Conservation (phyloP, 345 rosid species). For the Psidium guajava region DNA sequence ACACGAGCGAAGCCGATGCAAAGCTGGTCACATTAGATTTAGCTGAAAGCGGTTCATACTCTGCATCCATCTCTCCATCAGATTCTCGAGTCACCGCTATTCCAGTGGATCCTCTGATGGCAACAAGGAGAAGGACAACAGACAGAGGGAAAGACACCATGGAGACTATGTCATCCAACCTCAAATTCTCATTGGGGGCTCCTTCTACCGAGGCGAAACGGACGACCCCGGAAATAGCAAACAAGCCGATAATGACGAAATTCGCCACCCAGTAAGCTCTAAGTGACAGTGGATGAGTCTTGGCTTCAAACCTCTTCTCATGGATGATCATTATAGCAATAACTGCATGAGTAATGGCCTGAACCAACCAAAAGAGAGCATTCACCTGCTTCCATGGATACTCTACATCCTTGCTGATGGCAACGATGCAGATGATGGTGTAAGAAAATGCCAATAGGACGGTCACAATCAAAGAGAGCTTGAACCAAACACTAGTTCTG, state of each 20-base stretch:
- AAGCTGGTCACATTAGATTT: constrained; percentile 41
- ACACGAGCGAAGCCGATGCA: constrained; percentile 60
- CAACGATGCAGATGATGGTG: constrained; percentile 27
- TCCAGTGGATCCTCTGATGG: constrained; percentile 72
- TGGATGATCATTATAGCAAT: constrained; percentile 56
- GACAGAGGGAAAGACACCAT: constrained; percentile 45
- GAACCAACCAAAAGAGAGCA: constrained; percentile 55
- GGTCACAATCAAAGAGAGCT: constrained; percentile 34
- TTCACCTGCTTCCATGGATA: constrained; percentile 32
- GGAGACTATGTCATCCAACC: constrained; percentile 49
- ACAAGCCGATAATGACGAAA: constrained; percentile 31
- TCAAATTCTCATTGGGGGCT: constrained; percentile 14
- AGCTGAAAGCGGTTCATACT: constrained; percentile 21
- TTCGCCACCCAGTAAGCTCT: constrained; percentile 50
- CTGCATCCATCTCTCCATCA: constrained; percentile 16
- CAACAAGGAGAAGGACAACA: constrained; percentile 29
- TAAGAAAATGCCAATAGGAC: constrained; percentile 38
- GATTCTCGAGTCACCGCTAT: constrained; percentile 14
- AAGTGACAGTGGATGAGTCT: constrained; percentile 47
- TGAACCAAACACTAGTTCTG: constrained; percentile 38
- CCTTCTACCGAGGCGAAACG: constrained; percentile 23
- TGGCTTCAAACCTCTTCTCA: constrained; percentile 56
- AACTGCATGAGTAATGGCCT: constrained; percentile 57
- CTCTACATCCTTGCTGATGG: constrained; percentile 23
- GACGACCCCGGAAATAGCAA: constrained; percentile 45